phyloP scores from a whole-genome alignment of 2,329 filamentous ascomycete species.

The Colletotrichum godetiae region DNA sequence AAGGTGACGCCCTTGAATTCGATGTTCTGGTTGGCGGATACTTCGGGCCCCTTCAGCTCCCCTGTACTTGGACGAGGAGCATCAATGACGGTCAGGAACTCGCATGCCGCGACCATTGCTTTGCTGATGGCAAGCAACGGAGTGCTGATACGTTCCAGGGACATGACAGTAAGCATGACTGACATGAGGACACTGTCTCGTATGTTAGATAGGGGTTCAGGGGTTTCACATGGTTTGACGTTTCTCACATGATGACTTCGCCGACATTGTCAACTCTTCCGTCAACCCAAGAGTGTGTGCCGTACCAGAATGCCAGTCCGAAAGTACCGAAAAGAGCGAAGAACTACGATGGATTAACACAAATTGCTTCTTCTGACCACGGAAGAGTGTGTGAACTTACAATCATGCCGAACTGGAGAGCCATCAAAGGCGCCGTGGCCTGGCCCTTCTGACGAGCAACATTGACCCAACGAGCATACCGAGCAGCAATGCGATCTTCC shows the following conservation, averaged over 20 bases:
- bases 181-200: slow-evolving; percentile 61
- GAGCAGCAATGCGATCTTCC: slow-evolving; percentile 62
- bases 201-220: slow-evolving; percentile 21
- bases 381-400: slow-evolving; percentile 40
- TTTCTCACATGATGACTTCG: slow-evolving; percentile 64
- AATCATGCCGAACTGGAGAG: slow-evolving; percentile 64
- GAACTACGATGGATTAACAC: slow-evolving; percentile 51
- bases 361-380: not conserved
- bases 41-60: slow-evolving; percentile 49
- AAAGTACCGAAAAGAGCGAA: slow-evolving; percentile 65
- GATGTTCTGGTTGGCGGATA: slow-evolving; percentile 52
- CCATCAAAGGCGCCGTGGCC: slow-evolving; percentile 61
- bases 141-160: slow-evolving; percentile 66
- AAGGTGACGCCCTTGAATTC: slow-evolving; percentile 75
- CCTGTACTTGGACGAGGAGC: slow-evolving; percentile 53
- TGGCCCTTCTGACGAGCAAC: slow-evolving; percentile 63
- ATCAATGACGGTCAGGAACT: slow-evolving; percentile 67
- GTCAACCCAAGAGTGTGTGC: slow-evolving; percentile 61
- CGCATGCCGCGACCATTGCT: slow-evolving; percentile 67
- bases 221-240: not conserved
- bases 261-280: slow-evolving; percentile 60
- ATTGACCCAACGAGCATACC: slow-evolving; percentile 66
- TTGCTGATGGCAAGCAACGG: slow-evolving; percentile 69
- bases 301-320: slow-evolving; percentile 72
- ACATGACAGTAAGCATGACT: slow-evolving; percentile 68